These are phyloP conservation scores for Nannizziopsis barbatae DNA, from an alignment of 2,329 filamentous ascomycete genomes.

Conservation along the genomic window DNA sequence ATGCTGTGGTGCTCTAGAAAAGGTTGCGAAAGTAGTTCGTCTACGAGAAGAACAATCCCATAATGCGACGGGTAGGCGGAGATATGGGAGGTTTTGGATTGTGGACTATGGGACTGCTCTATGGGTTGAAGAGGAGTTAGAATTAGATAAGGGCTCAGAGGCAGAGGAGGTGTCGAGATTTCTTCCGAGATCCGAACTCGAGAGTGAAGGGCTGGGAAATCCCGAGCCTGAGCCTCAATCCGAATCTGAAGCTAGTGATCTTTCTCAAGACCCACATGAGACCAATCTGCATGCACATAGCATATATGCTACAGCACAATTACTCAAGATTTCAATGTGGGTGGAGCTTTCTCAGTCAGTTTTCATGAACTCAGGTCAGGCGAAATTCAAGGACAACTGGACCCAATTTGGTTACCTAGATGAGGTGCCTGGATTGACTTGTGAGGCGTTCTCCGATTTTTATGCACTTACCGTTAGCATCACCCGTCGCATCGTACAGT, in stretches of 20 bases:
- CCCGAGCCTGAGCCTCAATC: not conserved
- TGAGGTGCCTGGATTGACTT: constrained; percentile 57
- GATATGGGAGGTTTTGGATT: constrained; percentile 57
- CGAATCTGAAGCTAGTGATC: not conserved
- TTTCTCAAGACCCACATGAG: not conserved
- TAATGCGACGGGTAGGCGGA: constrained; percentile 46
- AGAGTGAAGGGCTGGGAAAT: not conserved
- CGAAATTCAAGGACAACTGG: constrained; percentile 57
- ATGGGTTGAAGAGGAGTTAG: constrained; percentile 22
- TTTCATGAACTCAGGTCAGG: constrained; percentile 60
- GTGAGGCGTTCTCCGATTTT: constrained; percentile 66
- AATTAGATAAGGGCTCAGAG: constrained; percentile 24
- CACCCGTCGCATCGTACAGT: constrained; percentile 59
- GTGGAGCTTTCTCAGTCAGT: constrained; percentile 52
- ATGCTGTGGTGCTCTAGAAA: constrained; percentile 56
- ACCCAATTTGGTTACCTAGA: constrained; percentile 41
- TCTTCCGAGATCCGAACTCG: constrained; percentile 21
- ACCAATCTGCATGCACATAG: constrained; percentile 12
- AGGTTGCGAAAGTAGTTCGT: constrained; percentile 55
- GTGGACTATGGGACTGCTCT: constrained; percentile 37
- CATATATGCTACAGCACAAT: constrained; percentile 40
- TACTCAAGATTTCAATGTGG: constrained; percentile 53
- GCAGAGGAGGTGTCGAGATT: constrained; percentile 12
- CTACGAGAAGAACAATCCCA: constrained; percentile 55
- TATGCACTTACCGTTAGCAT: constrained; percentile 56